phyloP scores from a whole-genome alignment of 1,139 yeast species.

The Suhomyces anneliseae region DNA sequence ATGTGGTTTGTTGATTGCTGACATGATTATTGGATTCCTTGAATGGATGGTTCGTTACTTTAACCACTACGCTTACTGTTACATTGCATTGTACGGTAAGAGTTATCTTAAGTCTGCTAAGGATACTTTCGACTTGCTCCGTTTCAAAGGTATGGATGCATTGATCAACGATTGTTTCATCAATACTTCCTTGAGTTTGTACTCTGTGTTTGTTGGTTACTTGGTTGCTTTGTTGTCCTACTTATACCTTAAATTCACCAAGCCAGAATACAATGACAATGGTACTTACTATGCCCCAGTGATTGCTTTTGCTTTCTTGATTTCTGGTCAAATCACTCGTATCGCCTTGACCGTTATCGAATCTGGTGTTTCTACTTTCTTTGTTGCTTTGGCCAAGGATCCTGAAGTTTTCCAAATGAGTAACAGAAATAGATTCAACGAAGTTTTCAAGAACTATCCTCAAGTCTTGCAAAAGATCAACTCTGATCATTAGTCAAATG shows the following conservation, averaged over 20 bases:
- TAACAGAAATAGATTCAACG: slow-evolving; percentile 74
- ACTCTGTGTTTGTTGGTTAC: slow-evolving; percentile 69
- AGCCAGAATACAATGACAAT: slow-evolving; percentile 64
- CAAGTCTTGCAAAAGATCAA: slow-evolving; percentile 61
- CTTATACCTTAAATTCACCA: slow-evolving; percentile 70
- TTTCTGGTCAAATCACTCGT: slow-evolving; percentile 75
- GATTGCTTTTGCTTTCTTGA: slow-evolving; percentile 73
- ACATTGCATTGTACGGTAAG: slow-evolving; percentile 84
- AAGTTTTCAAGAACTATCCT: slow-evolving; percentile 72
- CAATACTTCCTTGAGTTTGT: slow-evolving; percentile 72
- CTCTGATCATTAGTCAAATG: slow-evolving; percentile 28
- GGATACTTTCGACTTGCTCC: slow-evolving; percentile 77
- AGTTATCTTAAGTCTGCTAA: slow-evolving; percentile 72
- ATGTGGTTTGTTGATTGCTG: slow-evolving; percentile 55
- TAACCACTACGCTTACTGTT: slow-evolving; percentile 88
- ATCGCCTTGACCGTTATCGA: slow-evolving; percentile 72
- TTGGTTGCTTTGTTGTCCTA: slow-evolving; percentile 67
- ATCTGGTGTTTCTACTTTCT: slow-evolving; percentile 83
- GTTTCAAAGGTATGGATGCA: slow-evolving; percentile 83
- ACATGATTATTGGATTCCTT: slow-evolving; percentile 60
- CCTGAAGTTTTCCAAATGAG: slow-evolving; percentile 81
- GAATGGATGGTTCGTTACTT: slow-evolving; percentile 85
- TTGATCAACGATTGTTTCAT: slow-evolving; percentile 82
- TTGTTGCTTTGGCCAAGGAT: slow-evolving; percentile 82
- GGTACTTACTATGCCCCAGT: slow-evolving; percentile 77